Evolutionary conservation across 140 eudicot genomes (phyloP).

Genomic region (Erigeron philadelphicus): DNA sequence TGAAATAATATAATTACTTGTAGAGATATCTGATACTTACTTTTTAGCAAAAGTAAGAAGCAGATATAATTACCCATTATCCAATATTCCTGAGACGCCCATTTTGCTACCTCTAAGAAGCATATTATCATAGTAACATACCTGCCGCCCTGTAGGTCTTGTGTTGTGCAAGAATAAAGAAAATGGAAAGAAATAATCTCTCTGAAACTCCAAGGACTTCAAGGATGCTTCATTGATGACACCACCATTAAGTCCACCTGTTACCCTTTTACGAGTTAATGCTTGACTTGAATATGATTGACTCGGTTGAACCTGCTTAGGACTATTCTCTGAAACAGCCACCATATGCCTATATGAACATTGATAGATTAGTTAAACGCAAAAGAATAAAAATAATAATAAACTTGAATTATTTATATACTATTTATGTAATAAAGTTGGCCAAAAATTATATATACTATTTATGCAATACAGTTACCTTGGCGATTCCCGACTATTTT

Average conservation of each 20-base stretch:
- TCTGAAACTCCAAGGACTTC: constrained; percentile 57
- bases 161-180: constrained; percentile 80
- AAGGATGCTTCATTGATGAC: constrained; percentile 62
- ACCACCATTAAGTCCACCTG: constrained; percentile 77
- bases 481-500: constrained; percentile 40
- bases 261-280: constrained; percentile 58
- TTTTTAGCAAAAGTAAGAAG: too few relatives aligned
- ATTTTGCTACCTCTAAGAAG: background rate
- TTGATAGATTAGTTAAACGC: background rate
- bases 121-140: constrained; percentile 24
- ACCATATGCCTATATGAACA: constrained; percentile 39
- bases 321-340: constrained; percentile 31
- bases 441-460: too few relatives aligned
- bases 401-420: background rate
- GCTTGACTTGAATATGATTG: constrained; percentile 44
- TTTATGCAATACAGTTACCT: constrained; percentile 36
- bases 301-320: constrained; percentile 44
- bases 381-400: background rate
- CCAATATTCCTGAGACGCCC: background rate
- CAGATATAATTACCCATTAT: background rate
- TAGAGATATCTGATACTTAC: too few relatives aligned
- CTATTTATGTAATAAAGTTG: too few relatives aligned
- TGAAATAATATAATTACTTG: too few relatives aligned
- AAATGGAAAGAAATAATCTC: constrained; percentile 67
- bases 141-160: constrained; percentile 90